Conservation (phyloP, 371 early-diverging fungal species). For the Capillidium rhysosporum region DNA sequence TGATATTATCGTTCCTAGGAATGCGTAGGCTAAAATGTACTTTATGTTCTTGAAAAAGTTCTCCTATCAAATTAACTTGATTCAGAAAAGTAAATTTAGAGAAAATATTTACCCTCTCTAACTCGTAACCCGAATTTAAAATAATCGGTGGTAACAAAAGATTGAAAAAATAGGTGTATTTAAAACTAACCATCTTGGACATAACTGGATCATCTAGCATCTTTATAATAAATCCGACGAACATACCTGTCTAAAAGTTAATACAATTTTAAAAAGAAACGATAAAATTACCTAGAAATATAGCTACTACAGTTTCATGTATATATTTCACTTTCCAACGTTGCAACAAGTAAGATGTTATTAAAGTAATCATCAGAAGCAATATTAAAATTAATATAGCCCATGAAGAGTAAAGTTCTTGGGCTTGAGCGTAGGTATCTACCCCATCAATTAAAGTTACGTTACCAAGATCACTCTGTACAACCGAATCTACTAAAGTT, state of each 20-base stretch:
- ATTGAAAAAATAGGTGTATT: constrained; percentile 83
- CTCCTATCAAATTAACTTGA: not conserved
- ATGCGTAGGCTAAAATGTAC: constrained; percentile 73
- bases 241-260: constrained; percentile 33
- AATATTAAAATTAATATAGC: constrained; percentile 67
- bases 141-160: constrained; percentile 89
- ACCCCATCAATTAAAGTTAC: not conserved
- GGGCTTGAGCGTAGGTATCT: constrained; percentile 22
- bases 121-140: constrained; percentile 80
- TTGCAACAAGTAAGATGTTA: constrained; percentile 71
- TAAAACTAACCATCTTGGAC: constrained; percentile 72
- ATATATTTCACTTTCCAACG: constrained; percentile 58
- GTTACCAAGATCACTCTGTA: not conserved
- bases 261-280: too few relatives aligned
- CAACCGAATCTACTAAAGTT: too few relatives aligned
- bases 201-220: constrained; percentile 44
- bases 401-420: constrained; percentile 59
- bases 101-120: constrained; percentile 39
- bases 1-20: constrained; percentile 77
- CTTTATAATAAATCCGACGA: constrained; percentile 69
- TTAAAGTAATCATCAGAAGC: constrained; percentile 61
- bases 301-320: constrained; percentile 86
- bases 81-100: not conserved
- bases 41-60: constrained; percentile 74
- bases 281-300: constrained; percentile 38